Conservation (phyloP, 2,329 filamentous ascomycete genomes). For the Pleomassaria siparia region DNA sequence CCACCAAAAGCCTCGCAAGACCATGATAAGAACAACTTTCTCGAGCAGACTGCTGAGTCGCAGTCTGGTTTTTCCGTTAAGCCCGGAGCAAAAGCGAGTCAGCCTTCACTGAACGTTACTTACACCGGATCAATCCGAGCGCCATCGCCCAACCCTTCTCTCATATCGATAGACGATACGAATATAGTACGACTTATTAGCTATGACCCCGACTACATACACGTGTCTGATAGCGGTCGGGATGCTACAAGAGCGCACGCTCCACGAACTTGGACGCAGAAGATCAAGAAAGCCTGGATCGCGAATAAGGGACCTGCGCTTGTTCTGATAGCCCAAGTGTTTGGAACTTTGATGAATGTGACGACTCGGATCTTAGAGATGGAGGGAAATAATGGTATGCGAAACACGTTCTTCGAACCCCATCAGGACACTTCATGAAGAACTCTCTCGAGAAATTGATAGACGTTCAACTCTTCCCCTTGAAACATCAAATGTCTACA, state of each 20-base stretch:
- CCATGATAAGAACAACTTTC: slow-evolving; percentile 19
- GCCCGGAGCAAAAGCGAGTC: slow-evolving; percentile 30
- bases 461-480: background rate
- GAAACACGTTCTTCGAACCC: background rate
- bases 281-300: slow-evolving; percentile 53
- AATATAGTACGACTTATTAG: slow-evolving; percentile 33
- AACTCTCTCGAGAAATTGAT: background rate
- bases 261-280: slow-evolving; percentile 21
- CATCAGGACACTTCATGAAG: background rate
- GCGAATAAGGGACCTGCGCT: slow-evolving; percentile 72
- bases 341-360: slow-evolving; percentile 84
- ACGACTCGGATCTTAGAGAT: slow-evolving; percentile 74
- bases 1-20: slow-evolving; percentile 19
- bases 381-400: slow-evolving; percentile 60
- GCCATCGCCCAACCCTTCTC: slow-evolving; percentile 36
- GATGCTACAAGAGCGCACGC: slow-evolving; percentile 26
- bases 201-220: slow-evolving; percentile 20
- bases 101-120: slow-evolving; percentile 22
- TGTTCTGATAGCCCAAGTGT: slow-evolving; percentile 75
- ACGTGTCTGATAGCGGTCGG: slow-evolving; percentile 15
- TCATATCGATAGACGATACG: slow-evolving; percentile 38
- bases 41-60: slow-evolving; percentile 5
- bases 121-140: slow-evolving; percentile 34
- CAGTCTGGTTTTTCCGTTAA: slow-evolving; percentile 21
- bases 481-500: no score